phyloP scores from a whole-genome alignment of 2,329 filamentous ascomycete genomes.

The Calonectria ilicicola region DNA sequence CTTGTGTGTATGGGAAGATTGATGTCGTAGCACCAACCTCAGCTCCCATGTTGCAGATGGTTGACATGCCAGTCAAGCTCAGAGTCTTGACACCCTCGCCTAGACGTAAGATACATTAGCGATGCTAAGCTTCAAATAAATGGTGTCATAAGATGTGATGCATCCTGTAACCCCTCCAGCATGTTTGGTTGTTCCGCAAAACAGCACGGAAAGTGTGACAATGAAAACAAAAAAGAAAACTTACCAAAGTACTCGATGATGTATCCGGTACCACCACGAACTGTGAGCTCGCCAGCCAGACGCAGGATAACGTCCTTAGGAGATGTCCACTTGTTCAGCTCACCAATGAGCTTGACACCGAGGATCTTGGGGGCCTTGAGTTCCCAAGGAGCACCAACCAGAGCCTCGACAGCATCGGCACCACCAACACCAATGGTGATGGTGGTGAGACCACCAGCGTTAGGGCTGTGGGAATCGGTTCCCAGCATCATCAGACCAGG shows the following conservation, averaged over 20 bases:
- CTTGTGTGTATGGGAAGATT: constrained; percentile 90
- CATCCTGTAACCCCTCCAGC: neutral
- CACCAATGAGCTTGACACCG: constrained; percentile 85
- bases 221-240: neutral
- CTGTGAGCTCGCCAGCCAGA: constrained; percentile 89
- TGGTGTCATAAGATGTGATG: neutral
- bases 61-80: constrained; percentile 93
- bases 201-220: neutral
- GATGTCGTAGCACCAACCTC: constrained; percentile 97
- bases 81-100: constrained; percentile 76
- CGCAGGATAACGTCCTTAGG: constrained; percentile 96
- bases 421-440: constrained; percentile 98
- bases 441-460: constrained; percentile 92
- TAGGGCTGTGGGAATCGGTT: constrained; percentile 97
- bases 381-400: constrained; percentile 98
- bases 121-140: neutral
- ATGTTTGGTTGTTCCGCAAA: neutral
- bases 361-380: constrained; percentile 93
- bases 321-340: constrained; percentile 89
- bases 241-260: constrained; percentile 93
- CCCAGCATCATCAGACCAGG: constrained; percentile 99
- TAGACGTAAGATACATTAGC: neutral
- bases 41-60: constrained; percentile 88
- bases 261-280: constrained; percentile 92
- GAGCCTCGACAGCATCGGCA: constrained; percentile 95